Conservation (phyloP, 176 grass and related monocot species). For the Otatea glauca region DNA sequence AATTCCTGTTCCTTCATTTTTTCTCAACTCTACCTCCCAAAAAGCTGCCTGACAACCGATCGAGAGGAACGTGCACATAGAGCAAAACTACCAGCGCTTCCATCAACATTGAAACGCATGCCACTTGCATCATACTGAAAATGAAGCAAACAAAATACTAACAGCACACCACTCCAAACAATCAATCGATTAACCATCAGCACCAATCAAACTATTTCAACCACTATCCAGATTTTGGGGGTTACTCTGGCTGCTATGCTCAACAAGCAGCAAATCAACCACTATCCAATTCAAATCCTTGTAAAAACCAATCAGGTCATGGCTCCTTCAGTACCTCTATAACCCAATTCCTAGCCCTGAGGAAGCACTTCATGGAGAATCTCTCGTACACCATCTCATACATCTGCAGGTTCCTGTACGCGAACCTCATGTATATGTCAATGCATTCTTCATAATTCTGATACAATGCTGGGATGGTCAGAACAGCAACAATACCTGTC, state of each 20-base stretch:
- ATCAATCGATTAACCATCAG: neutral
- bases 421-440: constrained; percentile 44
- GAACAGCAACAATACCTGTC: constrained; percentile 52
- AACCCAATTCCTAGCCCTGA: constrained; percentile 48
- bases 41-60: neutral
- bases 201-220: neutral
- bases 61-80: neutral
- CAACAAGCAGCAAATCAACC: neutral
- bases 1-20: neutral
- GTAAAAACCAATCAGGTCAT: constrained; percentile 14
- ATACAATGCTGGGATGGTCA: constrained; percentile 75
- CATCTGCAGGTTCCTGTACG: constrained; percentile 66
- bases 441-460: constrained; percentile 61
- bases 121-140: neutral
- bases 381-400: constrained; percentile 70
- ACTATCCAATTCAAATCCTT: neutral
- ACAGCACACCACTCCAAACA: neutral
- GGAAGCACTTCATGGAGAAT: constrained; percentile 56
- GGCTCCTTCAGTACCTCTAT: constrained; percentile 57
- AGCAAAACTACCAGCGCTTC: neutral
- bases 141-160: neutral
- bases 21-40: neutral
- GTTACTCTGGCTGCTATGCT: neutral
- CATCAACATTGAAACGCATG: neutral
- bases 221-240: neutral